These are phyloP conservation scores for Geranomyces michiganensis DNA, from an alignment of 192 early-diverging fungal species.

Conservation along the genomic window DNA sequence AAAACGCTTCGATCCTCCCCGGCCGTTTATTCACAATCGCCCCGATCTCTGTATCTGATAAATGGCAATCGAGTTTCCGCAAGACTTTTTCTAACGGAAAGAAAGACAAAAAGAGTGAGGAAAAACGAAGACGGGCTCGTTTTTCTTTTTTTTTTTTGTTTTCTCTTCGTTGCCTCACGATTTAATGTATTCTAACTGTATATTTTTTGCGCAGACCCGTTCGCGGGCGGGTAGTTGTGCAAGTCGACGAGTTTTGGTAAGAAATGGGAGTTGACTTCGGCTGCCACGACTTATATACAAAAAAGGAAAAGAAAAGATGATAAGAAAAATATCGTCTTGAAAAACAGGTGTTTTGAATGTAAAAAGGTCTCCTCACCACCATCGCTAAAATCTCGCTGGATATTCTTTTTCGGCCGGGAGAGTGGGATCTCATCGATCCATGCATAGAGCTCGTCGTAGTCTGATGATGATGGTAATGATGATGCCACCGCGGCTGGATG, in stretches of 20 bases:
- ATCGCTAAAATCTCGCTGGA: slow-evolving; percentile 59
- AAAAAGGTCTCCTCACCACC: slow-evolving; percentile 46
- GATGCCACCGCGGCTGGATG: no score
- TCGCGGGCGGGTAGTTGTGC: slow-evolving; percentile 59
- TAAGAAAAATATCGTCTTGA: neutral
- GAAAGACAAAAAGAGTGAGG: neutral
- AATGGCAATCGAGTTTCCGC: slow-evolving; percentile 45
- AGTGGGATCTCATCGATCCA: slow-evolving; percentile 60
- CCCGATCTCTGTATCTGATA: slow-evolving; percentile 45
- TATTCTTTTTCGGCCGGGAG: slow-evolving; percentile 55
- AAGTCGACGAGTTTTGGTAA: slow-evolving; percentile 57
- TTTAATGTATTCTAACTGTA: slow-evolving; percentile 65
- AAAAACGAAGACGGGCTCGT: no score
- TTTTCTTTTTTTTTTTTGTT: no score
- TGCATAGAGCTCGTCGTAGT: slow-evolving; percentile 26
- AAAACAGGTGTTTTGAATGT: no score
- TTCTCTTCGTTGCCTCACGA: slow-evolving; percentile 41
- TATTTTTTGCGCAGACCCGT: slow-evolving; percentile 52
- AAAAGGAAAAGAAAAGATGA: neutral
- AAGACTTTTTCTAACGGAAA: slow-evolving; percentile 53
- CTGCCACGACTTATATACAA: slow-evolving; percentile 42
- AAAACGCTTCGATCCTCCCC: slow-evolving; percentile 52
- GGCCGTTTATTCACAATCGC: slow-evolving; percentile 49
- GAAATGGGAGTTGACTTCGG: slow-evolving; percentile 55
- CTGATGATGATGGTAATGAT: no score